Percentiles rank a stretch among this genome's conserved stretches.
Evolutionary conservation across 257 asterid genomes (phyloP).

Genomic region (Cordia subcordata): DNA sequence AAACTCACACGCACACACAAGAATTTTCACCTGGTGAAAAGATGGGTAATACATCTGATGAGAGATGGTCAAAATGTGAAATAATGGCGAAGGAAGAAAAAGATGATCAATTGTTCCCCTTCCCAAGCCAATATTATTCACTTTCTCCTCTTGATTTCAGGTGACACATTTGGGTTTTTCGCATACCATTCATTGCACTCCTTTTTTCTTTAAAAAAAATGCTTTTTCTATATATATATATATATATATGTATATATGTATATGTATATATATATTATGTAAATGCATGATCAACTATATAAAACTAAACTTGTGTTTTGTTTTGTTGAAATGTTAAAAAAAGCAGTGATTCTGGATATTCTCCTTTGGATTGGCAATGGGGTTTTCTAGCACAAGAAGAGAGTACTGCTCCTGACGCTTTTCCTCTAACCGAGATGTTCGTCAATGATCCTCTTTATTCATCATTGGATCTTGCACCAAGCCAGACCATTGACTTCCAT

Average conservation of each 20-base stretch:
- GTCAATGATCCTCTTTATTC: slow-evolving; percentile 28
- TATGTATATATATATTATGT: background rate
- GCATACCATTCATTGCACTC: background rate
- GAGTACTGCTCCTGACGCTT: slow-evolving; percentile 13
- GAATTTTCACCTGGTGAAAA: no score
- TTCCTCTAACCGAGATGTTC: slow-evolving; percentile 25
- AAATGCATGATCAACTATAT: background rate
- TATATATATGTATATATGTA: background rate
- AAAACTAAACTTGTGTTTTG: background rate
- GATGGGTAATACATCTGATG: slow-evolving; percentile 28
- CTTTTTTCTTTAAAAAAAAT: background rate
- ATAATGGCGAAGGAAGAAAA: slow-evolving; percentile 28
- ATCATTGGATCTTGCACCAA: slow-evolving; percentile 19
- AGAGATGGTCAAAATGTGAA: slow-evolving; percentile 42
- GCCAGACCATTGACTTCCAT: slow-evolving; percentile 7
- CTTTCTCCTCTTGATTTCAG: slow-evolving; percentile 48
- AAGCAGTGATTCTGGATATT: slow-evolving; percentile 23
- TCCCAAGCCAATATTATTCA: slow-evolving; percentile 37
- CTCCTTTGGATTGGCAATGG: slow-evolving; percentile 14
- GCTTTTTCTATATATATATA: background rate
- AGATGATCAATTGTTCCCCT: slow-evolving; percentile 28
- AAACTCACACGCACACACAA: no score
- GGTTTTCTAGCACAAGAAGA: slow-evolving; percentile 21
- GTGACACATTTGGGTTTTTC: slow-evolving; percentile 18
- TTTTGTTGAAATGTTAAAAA: background rate